Percentiles rank a stretch among this genome's conserved stretches.
These are phyloP conservation scores for Hypoxylon perforatum DNA, from an alignment of 495 filamentous ascomycete species.

Conservation along the genomic window DNA sequence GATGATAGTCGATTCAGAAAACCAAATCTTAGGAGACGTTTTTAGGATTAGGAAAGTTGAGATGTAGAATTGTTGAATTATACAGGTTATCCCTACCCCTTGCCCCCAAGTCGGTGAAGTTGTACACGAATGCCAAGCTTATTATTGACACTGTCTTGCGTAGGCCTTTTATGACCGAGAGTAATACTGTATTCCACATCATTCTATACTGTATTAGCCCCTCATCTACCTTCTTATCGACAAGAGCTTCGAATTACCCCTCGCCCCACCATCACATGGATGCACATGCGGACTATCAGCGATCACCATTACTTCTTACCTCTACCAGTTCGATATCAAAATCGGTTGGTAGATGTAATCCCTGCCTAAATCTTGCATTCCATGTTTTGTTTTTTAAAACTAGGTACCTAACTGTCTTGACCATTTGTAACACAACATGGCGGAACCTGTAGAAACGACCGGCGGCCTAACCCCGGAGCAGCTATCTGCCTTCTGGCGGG, in stretches of 20 bases:
- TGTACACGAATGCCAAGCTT: not conserved
- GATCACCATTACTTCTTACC: conserved; percentile 6
- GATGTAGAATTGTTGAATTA: no score
- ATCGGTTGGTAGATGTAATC: conserved; percentile 14
- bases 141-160: not conserved
- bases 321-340: not conserved
- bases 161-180: not conserved
- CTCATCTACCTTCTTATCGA: conserved; percentile 37
- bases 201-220: conserved; percentile 10
- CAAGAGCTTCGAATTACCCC: conserved; percentile 20
- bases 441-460: conserved; percentile 22
- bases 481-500: conserved; percentile 74
- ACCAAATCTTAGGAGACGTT: not conserved
- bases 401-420: no score
- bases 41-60: no score
- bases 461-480: conserved; percentile 78
- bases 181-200: not conserved
- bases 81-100: no score
- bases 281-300: conserved; percentile 17
- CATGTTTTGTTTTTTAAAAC: not conserved
- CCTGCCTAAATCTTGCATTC: not conserved
- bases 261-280: conserved; percentile 36
- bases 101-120: not conserved
- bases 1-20: not conserved
- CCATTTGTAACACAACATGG: conserved; percentile 17